Evolutionary conservation across 495 filamentous ascomycete species (phyloP).

Genomic region (Glonium stellatum): DNA sequence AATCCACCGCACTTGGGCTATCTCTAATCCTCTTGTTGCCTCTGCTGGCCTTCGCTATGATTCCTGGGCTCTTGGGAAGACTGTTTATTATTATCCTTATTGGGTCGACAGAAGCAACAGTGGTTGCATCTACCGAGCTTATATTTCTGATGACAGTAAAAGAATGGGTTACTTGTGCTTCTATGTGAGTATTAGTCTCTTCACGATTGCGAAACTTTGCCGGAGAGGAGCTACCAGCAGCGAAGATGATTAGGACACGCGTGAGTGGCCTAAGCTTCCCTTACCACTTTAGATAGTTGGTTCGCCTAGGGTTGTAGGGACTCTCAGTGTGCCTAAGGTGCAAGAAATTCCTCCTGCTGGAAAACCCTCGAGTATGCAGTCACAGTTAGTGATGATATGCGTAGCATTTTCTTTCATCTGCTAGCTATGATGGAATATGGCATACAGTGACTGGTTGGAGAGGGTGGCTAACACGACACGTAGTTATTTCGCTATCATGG

Average conservation of each 20-base stretch:
- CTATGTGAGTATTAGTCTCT: conserved; percentile 24
- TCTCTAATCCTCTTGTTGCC: conserved; percentile 22
- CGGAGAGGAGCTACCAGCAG: not conserved
- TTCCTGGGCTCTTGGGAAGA: conserved; percentile 24
- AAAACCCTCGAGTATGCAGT: too few relatives aligned
- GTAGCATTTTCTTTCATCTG: too few relatives aligned
- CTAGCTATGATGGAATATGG: too few relatives aligned
- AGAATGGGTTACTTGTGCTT: conserved; percentile 23
- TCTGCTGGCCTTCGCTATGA: conserved; percentile 22
- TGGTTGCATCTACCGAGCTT: conserved; percentile 23
- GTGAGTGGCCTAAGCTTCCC: not conserved
- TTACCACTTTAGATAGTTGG: too few relatives aligned
- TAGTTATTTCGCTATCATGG: conserved; percentile 31
- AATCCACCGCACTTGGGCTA: conserved; percentile 21
- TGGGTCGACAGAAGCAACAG: conserved; percentile 7
- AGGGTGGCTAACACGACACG: conserved; percentile 22
- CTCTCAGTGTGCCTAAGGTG: too few relatives aligned
- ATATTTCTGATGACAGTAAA: conserved; percentile 17
- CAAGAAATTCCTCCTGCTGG: too few relatives aligned
- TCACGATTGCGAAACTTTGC: not conserved
- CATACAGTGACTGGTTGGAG: not conserved
- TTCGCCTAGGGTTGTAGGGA: too few relatives aligned
- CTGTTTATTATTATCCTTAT: conserved; percentile 26
- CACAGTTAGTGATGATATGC: too few relatives aligned
- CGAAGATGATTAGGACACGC: not conserved